Evolutionary conservation across 805 yeast genomes (phyloP).

Genomic region (Lachancea lanzarotensis): DNA sequence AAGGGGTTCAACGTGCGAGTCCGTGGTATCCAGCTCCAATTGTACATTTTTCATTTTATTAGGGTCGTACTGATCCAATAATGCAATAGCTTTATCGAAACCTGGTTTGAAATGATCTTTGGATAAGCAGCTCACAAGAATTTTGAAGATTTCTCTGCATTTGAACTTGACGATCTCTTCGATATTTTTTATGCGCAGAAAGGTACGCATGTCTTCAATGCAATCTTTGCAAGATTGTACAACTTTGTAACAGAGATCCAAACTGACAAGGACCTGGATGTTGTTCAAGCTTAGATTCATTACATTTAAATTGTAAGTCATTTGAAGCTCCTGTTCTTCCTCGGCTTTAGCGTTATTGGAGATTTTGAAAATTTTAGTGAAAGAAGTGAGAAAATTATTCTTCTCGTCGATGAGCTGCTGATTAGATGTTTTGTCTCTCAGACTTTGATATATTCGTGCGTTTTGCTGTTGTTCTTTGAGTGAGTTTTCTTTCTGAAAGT

Average conservation of each 20-base stretch:
- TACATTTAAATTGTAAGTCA: constrained; percentile 76
- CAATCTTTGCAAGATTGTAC: constrained; percentile 62
- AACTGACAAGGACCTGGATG: constrained; percentile 68
- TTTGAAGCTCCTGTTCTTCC: constrained; percentile 39
- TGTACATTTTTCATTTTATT: constrained; percentile 32
- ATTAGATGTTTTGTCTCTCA: constrained; percentile 35
- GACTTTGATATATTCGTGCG: constrained; percentile 36
- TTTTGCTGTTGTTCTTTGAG: constrained; percentile 36
- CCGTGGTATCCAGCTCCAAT: constrained; percentile 25
- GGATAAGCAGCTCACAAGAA: constrained; percentile 56
- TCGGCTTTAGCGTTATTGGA: constrained; percentile 24
- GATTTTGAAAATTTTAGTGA: constrained; percentile 53
- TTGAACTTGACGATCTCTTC: constrained; percentile 24
- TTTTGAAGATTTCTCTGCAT: constrained; percentile 61
- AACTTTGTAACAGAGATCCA: constrained; percentile 69
- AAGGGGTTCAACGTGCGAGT: constrained; percentile 64
- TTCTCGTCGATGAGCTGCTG: constrained; percentile 33
- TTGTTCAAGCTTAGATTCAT: constrained; percentile 68
- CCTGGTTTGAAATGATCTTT: constrained; percentile 77
- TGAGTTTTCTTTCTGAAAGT: constrained; percentile 22
- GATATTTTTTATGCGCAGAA: constrained; percentile 33
- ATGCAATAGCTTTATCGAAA: constrained; percentile 68
- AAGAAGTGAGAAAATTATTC: constrained; percentile 55
- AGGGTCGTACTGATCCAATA: constrained; percentile 69
- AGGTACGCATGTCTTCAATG: constrained; percentile 50